Percentiles rank a stretch among this genome's conserved stretches.
phyloP scores from a whole-genome alignment of 176 grass and related monocot species.

The Ampelocalamus luodianensis region DNA sequence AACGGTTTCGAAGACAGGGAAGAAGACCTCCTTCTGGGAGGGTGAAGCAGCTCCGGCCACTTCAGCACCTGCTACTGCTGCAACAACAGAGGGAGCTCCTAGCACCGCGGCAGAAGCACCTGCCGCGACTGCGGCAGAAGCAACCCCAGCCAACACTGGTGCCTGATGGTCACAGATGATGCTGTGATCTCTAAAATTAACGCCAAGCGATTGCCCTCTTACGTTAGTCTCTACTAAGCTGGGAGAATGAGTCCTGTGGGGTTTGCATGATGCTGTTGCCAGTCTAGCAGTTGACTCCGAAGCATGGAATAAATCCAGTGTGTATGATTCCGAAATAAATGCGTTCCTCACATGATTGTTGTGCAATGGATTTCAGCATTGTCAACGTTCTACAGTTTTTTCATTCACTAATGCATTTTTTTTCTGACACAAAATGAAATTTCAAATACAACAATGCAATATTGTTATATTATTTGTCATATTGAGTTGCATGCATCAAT shows the following conservation, averaged over 20 bases:
- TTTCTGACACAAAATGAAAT: neutral
- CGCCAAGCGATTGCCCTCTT: neutral
- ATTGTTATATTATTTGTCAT: neutral
- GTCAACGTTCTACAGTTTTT: neutral
- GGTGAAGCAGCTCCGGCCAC: slow-evolving; percentile 28
- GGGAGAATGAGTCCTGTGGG: neutral
- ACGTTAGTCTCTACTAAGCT: neutral
- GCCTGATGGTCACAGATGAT: slow-evolving; percentile 2
- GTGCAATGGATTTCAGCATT: neutral
- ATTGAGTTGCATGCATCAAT: no score
- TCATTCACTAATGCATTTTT: neutral
- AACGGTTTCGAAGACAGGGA: slow-evolving; percentile 86
- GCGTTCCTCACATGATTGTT: neutral
- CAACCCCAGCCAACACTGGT: slow-evolving; percentile 10
- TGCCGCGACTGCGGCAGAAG: slow-evolving; percentile 20
- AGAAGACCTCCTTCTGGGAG: slow-evolving; percentile 84
- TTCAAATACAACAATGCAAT: neutral
- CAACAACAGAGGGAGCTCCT: neutral
- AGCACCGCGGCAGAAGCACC: slow-evolving; percentile 2
- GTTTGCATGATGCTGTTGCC: neutral
- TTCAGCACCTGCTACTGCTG: neutral
- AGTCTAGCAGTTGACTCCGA: slow-evolving; percentile 17
- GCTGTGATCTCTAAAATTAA: neutral
- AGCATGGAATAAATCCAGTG: slow-evolving; percentile 30
- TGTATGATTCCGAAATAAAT: neutral